phyloP scores from a whole-genome alignment of 371 early-diverging fungal species.

The Smittium culicis region DNA sequence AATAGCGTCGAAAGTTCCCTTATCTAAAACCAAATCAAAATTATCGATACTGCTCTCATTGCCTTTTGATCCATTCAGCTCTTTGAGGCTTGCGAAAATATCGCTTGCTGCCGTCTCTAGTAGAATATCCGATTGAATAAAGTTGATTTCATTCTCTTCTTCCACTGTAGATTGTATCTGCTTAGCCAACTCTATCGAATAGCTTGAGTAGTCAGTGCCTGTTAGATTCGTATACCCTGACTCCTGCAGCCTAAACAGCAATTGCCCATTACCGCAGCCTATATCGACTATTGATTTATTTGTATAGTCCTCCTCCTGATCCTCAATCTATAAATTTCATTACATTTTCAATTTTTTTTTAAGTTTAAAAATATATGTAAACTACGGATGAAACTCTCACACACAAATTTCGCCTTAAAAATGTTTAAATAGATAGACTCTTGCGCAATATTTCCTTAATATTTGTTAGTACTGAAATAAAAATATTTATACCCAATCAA shows the following conservation, averaged over 20 bases:
- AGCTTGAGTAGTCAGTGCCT: slow-evolving; percentile 74
- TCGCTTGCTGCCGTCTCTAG: too few species aligned
- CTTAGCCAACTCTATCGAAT: slow-evolving; percentile 54
- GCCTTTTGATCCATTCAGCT: slow-evolving; percentile 5
- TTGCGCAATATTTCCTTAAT: too few species aligned
- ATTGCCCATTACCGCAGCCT: slow-evolving; percentile 86
- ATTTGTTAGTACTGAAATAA: background rate
- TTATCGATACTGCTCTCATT: slow-evolving; percentile 5
- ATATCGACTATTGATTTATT: slow-evolving; percentile 51
- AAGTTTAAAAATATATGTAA: background rate
- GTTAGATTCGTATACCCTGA: slow-evolving; percentile 51
- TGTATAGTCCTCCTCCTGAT: slow-evolving; percentile 21
- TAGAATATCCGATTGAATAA: slow-evolving; percentile 49
- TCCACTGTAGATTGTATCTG: slow-evolving; percentile 14
- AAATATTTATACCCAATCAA: slow-evolving; percentile 48
- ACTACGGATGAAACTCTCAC: background rate
- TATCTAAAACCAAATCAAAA: slow-evolving; percentile 65
- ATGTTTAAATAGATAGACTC: too few species aligned
- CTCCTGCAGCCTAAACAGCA: slow-evolving; percentile 54
- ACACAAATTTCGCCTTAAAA: too few species aligned
- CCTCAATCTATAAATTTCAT: slow-evolving; percentile 11
- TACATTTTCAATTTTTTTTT: background rate
- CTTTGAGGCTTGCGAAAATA: background rate
- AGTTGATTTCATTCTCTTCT: slow-evolving; percentile 24
- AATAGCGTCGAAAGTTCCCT: slow-evolving; percentile 90